Percentiles rank a stretch among this genome's conserved stretches.
Evolutionary conservation across 148 eudicot species (phyloP).

Genomic region (Cornus controversa): DNA sequence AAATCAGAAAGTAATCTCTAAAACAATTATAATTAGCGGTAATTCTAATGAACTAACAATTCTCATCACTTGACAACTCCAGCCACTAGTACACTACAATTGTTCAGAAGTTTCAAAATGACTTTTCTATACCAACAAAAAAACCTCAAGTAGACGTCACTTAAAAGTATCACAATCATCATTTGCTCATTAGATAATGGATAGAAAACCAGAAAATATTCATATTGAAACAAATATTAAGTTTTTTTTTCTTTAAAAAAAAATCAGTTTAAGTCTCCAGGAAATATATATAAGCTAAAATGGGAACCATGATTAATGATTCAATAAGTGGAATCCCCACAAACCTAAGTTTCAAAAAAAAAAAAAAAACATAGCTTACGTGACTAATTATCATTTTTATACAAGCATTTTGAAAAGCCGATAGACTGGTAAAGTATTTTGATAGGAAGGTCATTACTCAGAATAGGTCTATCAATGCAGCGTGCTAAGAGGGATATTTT

Average conservation of each 20-base stretch:
- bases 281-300: neutral
- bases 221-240: neutral
- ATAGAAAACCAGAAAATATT: neutral
- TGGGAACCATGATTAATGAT: neutral
- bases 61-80: neutral
- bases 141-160: neutral
- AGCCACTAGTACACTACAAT: neutral
- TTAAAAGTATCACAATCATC: neutral
- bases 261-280: neutral
- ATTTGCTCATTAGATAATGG: too few species aligned
- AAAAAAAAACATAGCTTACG: too few species aligned
- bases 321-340: neutral
- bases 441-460: too few species aligned
- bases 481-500: too few species aligned
- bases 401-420: neutral
- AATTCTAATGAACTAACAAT: neutral
- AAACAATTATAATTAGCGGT: neutral
- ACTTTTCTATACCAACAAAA: neutral
- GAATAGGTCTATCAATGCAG: too few species aligned
- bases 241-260: neutral
- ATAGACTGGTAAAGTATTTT: too few species aligned
- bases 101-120: neutral
- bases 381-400: neutral
- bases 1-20: neutral
- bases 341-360: too few species aligned